Evolutionary conservation across 1,284 basidiomycete species (phyloP), one percentile per base, ranked within the genome.

Genomic region (Golubevia pallescens): DNA sequence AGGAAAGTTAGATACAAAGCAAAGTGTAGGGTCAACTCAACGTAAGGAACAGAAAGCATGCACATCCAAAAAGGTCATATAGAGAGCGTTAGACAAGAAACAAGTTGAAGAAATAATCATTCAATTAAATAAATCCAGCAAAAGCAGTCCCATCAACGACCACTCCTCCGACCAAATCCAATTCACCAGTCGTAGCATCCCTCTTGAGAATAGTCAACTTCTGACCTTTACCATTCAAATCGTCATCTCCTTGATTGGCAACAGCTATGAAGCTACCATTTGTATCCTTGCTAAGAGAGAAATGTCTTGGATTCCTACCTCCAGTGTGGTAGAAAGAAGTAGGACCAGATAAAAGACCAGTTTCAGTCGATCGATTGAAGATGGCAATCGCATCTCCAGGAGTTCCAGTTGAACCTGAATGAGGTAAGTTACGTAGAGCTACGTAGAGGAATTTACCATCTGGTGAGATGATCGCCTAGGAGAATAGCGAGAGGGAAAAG

Each of bases 251-350:
- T 48, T 48, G 42, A 48, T 48, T 48, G 16, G 42, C 42, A 16
- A 48, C 42, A 48, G 42, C 42, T 13, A 48, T 48, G 16, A 48
- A 48, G 16, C 42, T 48, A 13, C 42, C 42, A 10, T 13, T 10
- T 13, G 16, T 16, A 48, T 48, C 42, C 32, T 60, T 54, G 59
- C 48, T 48, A 48, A 48, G 8, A 48, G 13, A 13, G 42, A 48
- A 48, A 48, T 48, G 42, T 48, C 42, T 48, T 13, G 42, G 42
- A 16, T 48, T 48, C 16, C 42, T 48, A 54, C 57, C 21, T 38
- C 54, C 42, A 38, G 24, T 53, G 38, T 38, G 58, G 7, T 60
- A 16, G 24, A 48, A 53, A 60, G 48, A n/a, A 20, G 48, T 23
- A 23, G 58, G 16, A 16, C 58, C 24, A 16, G 58, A 23, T 19